Evolutionary conservation across 2,329 filamentous ascomycete species (phyloP).

Genomic region (Endocalyx cinctus): DNA sequence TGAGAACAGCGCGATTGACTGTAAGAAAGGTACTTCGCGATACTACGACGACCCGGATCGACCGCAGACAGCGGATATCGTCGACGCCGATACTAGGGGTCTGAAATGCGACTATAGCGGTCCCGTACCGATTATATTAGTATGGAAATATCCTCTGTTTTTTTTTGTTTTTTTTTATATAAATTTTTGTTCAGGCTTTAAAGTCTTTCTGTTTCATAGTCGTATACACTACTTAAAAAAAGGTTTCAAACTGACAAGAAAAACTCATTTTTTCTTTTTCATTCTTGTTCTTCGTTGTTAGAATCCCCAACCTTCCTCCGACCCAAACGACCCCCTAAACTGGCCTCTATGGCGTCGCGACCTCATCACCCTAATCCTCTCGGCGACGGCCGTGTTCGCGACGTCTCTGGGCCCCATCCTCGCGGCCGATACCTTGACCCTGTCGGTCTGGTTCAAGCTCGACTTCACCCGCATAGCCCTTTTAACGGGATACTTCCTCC

Average conservation of each 20-base stretch:
- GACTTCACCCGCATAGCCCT: constrained; percentile 74
- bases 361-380: constrained; percentile 72
- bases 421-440: constrained; percentile 78
- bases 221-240: no score
- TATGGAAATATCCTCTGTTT: constrained; percentile 30
- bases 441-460: constrained; percentile 61
- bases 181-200: no score
- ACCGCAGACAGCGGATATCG: constrained; percentile 36
- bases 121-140: constrained; percentile 67
- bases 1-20: no score
- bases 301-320: constrained; percentile 80
- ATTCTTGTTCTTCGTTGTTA: constrained; percentile 19
- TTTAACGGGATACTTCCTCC: constrained; percentile 81
- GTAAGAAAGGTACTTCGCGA: constrained; percentile 56
- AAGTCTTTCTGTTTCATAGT: no score
- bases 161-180: no score
- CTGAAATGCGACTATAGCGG: constrained; percentile 72
- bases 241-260: no score
- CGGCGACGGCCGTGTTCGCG: constrained; percentile 75
- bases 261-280: not conserved
- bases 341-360: constrained; percentile 89
- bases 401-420: constrained; percentile 81
- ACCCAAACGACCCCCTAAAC: constrained; percentile 80
- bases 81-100: constrained; percentile 35
- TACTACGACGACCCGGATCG: constrained; percentile 58